phyloP scores from a whole-genome alignment of 371 early-diverging fungal genomes.

The Zopfochytrium polystomum region DNA sequence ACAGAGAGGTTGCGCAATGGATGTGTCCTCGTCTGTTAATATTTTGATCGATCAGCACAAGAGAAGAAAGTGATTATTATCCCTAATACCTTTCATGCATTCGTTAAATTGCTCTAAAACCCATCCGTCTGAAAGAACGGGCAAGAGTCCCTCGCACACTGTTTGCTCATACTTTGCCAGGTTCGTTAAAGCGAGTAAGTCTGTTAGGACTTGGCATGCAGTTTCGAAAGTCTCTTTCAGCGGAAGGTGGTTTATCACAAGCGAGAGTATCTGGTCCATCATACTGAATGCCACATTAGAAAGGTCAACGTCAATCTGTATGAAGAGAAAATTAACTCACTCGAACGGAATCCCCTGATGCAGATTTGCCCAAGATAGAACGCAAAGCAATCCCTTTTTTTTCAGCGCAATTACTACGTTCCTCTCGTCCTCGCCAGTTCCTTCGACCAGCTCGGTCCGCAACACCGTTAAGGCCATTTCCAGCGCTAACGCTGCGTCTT shows the following conservation, averaged over 20 bases:
- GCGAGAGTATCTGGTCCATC: slow-evolving; percentile 4
- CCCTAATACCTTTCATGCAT: slow-evolving; percentile 24
- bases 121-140: slow-evolving; percentile 17
- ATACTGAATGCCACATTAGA: not conserved
- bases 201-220: slow-evolving; percentile 21
- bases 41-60: too few relatives aligned
- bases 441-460: not conserved
- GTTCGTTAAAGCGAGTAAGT: slow-evolving; percentile 16
- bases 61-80: not conserved
- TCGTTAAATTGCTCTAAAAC: slow-evolving; percentile 10
- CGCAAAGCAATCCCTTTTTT: slow-evolving; percentile 25
- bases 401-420: slow-evolving; percentile 10
- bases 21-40: slow-evolving; percentile 18
- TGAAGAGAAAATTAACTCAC: slow-evolving; percentile 14
- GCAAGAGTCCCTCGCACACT: slow-evolving; percentile 19
- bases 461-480: slow-evolving; percentile 11
- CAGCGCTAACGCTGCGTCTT: slow-evolving; percentile 6
- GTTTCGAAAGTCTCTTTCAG: slow-evolving; percentile 14
- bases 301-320: not conserved
- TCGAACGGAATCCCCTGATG: slow-evolving; percentile 23
- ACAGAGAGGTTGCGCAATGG: slow-evolving; percentile 15
- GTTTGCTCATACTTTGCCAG: slow-evolving; percentile 20
- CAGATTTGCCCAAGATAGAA: slow-evolving; percentile 21
- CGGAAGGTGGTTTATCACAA: slow-evolving; percentile 15
- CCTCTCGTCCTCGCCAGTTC: not conserved